Evolutionary conservation across 441 rosid genomes (phyloP).

Genomic region (Bocquillonia castaneifolia): DNA sequence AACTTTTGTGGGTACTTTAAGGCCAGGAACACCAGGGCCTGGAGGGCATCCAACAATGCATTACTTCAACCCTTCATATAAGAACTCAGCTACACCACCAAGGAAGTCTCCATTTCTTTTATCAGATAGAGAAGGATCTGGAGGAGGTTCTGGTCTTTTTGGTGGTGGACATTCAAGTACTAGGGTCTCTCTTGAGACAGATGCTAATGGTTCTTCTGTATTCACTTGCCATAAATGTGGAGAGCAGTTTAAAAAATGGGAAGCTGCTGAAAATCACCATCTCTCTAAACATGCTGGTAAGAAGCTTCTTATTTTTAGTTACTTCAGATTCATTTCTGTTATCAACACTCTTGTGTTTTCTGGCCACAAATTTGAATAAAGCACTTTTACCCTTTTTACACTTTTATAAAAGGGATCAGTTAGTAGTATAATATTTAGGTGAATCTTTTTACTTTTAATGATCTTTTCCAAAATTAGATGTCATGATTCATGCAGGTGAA

Average conservation of each 20-base stretch:
- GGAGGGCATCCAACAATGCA: conserved; percentile 63
- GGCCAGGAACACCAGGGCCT: conserved; percentile 93
- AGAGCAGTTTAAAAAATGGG: conserved; percentile 78
- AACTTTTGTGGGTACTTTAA: conserved; percentile 68
- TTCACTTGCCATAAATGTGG: conserved; percentile 95
- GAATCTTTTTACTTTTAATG: neutral
- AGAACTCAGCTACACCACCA: conserved; percentile 46
- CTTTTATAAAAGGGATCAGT: conserved; percentile 17
- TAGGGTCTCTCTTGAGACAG: conserved; percentile 59
- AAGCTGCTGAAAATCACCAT: conserved; percentile 90
- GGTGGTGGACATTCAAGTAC: conserved; percentile 40
- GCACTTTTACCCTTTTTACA: conserved; percentile 3
- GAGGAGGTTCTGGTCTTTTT: conserved; percentile 27
- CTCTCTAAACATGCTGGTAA: conserved; percentile 95
- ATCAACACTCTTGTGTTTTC: conserved; percentile 10
- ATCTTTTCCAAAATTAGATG: neutral
- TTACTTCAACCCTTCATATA: conserved; percentile 56
- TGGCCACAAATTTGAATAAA: conserved; percentile 20
- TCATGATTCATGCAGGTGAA: too few relatives aligned
- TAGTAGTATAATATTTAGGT: too few relatives aligned
- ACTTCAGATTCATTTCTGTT: conserved; percentile 6
- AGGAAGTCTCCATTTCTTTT: conserved; percentile 42
- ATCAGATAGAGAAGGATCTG: conserved; percentile 46
- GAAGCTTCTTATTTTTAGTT: conserved; percentile 4
- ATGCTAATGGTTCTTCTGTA: conserved; percentile 47